These are phyloP conservation scores for Hyaloscypha variabilis DNA, from an alignment of 495 filamentous ascomycete genomes.

Conservation along the genomic window DNA sequence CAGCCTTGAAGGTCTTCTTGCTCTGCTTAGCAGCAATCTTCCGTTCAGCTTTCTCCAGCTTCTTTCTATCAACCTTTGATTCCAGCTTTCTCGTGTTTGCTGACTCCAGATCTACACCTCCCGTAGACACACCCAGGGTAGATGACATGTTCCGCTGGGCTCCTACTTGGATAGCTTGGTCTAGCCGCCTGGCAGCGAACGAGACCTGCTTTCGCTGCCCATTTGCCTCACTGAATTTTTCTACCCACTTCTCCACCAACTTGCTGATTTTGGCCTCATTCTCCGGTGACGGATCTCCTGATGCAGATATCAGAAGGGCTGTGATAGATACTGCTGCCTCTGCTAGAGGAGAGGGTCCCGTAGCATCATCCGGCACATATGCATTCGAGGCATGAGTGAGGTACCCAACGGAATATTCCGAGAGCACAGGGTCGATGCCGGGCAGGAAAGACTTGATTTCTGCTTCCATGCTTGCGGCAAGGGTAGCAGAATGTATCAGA, in stretches of 20 bases:
- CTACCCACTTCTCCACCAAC: conserved; percentile 89
- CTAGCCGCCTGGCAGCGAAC: conserved; percentile 80
- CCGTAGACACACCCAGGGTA: conserved; percentile 84
- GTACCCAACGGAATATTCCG: conserved; percentile 93
- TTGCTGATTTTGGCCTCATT: conserved; percentile 78
- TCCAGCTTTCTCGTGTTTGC: conserved; percentile 91
- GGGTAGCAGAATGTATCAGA: background rate
- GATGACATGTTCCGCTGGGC: conserved; percentile 94
- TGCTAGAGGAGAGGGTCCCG: conserved; percentile 69
- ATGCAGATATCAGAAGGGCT: conserved; percentile 86
- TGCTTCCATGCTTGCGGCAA: conserved; percentile 69
- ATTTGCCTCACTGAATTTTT: conserved; percentile 74
- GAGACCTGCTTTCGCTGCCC: conserved; percentile 68
- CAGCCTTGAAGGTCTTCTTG: conserved; percentile 96
- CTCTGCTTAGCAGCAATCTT: conserved; percentile 99
- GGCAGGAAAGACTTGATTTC: conserved; percentile 88
- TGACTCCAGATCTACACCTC: conserved; percentile 88
- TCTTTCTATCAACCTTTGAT: conserved; percentile 97
- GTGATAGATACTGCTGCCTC: conserved; percentile 86
- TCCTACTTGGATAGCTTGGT: conserved; percentile 94
- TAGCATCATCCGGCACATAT: conserved; percentile 75
- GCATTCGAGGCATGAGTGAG: conserved; percentile 87
- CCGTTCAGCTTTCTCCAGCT: conserved; percentile 97
- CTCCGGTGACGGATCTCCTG: conserved; percentile 69
- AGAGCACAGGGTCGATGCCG: conserved; percentile 84